Evolutionary conservation across 2,329 filamentous ascomycete genomes (phyloP).

Genomic region (Dactylellina haptotyla): DNA sequence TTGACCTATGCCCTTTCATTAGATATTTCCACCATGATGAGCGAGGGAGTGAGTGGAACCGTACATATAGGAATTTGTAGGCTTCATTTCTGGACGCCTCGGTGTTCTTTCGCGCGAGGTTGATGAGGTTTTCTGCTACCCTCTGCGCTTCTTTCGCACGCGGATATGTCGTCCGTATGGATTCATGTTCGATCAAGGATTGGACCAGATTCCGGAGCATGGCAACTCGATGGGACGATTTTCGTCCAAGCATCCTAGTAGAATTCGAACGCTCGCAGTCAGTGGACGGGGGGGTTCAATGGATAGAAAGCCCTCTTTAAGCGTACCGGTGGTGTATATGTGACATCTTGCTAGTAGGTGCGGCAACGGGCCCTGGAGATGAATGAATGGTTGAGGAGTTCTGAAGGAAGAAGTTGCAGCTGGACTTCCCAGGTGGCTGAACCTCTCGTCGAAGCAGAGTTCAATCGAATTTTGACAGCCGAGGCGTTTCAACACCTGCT

Average conservation of each 20-base stretch:
- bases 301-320: not conserved
- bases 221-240: slow-evolving; percentile 87
- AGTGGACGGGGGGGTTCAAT: not conserved
- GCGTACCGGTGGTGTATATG: slow-evolving; percentile 53
- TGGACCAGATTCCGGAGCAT: slow-evolving; percentile 96
- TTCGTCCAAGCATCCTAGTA: slow-evolving; percentile 74
- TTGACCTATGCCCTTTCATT: slow-evolving; percentile 3
- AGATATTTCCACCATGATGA: not conserved
- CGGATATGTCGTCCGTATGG: slow-evolving; percentile 92
- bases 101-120: slow-evolving; percentile 90
- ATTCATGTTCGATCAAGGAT: slow-evolving; percentile 90
- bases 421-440: no score
- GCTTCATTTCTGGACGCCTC: slow-evolving; percentile 79
- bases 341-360: slow-evolving; percentile 30
- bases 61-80: slow-evolving; percentile 84
- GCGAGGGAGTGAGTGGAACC: slow-evolving; percentile 59
- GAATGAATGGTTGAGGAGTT: no score
- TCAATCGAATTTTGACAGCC: no score
- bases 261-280: not conserved
- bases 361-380: not conserved
- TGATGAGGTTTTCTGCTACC: slow-evolving; percentile 92
- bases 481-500: not conserved
- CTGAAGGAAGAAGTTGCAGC: no score
- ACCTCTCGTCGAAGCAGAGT: no score
- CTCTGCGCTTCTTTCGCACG: slow-evolving; percentile 98